Conservation (phyloP, 140 eudicot species). For the Anethum foeniculum region DNA sequence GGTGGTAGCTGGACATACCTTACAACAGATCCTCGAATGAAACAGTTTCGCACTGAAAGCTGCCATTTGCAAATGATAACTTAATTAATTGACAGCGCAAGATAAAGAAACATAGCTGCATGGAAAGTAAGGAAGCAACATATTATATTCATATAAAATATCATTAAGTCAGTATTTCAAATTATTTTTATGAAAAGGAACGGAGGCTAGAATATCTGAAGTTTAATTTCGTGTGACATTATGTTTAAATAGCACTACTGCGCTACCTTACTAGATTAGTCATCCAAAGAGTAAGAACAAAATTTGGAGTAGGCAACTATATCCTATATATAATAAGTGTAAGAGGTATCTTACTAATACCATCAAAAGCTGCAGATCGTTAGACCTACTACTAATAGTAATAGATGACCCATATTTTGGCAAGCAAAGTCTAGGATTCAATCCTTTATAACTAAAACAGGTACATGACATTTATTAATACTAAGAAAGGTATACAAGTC, state of each 20-base stretch:
- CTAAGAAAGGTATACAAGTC: too few species aligned
- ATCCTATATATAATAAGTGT: neutral
- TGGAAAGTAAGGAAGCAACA: neutral
- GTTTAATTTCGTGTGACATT: neutral
- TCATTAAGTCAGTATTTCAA: neutral
- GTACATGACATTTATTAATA: neutral
- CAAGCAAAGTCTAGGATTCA: neutral
- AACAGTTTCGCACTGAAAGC: slow-evolving; percentile 97
- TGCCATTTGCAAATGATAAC: slow-evolving; percentile 19
- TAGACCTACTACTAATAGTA: neutral
- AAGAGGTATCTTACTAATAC: neutral
- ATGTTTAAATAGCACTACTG: neutral
- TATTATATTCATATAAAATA: neutral
- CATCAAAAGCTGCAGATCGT: neutral
- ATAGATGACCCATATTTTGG: neutral
- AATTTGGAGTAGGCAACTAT: neutral
- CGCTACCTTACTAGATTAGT: neutral
- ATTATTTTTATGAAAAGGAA: neutral
- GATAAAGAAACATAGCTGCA: neutral
- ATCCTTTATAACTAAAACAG: neutral
- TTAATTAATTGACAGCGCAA: neutral
- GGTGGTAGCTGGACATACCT: slow-evolving; percentile 95
- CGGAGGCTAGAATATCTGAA: neutral
- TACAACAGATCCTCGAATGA: slow-evolving; percentile 96
- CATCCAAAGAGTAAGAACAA: neutral